These are phyloP conservation scores for Tricholoma bakamatsutake DNA, from an alignment of 768 basidiomycete genomes.

Conservation along the genomic window DNA sequence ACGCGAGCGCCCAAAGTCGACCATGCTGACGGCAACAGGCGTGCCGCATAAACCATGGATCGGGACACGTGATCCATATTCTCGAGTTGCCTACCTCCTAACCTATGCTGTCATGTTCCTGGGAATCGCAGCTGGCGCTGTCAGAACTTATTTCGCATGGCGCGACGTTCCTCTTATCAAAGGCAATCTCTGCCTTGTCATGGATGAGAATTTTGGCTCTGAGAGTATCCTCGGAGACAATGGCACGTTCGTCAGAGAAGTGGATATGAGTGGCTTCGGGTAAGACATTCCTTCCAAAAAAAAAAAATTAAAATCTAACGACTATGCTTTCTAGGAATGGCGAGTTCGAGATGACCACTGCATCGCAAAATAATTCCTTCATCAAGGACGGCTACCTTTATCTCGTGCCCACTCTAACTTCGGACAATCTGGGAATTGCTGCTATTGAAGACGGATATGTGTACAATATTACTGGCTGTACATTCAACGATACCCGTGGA, in stretches of 20 bases:
- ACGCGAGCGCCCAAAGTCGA: constrained; percentile 43
- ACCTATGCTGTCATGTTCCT: constrained; percentile 57
- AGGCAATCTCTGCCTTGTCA: constrained; percentile 54
- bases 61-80: constrained; percentile 46
- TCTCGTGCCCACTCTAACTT: constrained; percentile 83
- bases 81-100: constrained; percentile 51
- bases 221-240: constrained; percentile 55
- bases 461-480: constrained; percentile 85
- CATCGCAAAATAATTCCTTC: constrained; percentile 67
- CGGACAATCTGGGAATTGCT: constrained; percentile 58
- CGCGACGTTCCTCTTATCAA: constrained; percentile 39
- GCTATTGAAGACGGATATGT: constrained; percentile 65
- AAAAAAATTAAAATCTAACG: constrained; percentile 3
- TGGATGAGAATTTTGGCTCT: constrained; percentile 73
- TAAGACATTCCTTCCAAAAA: constrained; percentile 24
- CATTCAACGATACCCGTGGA: constrained; percentile 54
- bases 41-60: constrained; percentile 62
- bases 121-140: constrained; percentile 46
- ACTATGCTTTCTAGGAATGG: constrained; percentile 45
- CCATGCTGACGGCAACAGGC: constrained; percentile 33
- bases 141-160: constrained; percentile 57
- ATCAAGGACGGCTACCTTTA: constrained; percentile 72
- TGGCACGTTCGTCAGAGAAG: constrained; percentile 68
- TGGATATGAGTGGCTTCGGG: constrained; percentile 87
- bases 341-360: constrained; percentile 86